Conservation (phyloP, 345 rosid species). For the Fremontodendron californicum region DNA sequence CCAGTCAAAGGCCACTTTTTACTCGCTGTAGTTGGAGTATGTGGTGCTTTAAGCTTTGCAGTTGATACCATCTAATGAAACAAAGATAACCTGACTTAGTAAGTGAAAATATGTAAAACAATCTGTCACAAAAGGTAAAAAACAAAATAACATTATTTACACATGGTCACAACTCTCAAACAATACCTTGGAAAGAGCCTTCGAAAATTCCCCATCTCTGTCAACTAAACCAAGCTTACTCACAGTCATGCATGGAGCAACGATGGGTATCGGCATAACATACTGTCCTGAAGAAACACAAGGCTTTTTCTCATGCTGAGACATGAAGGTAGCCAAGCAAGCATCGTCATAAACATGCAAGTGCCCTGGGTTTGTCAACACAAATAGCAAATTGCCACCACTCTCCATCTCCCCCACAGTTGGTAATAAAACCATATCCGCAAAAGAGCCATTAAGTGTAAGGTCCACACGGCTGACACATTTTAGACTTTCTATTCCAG, state of each 20-base stretch:
- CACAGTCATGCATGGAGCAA: conserved; percentile 59
- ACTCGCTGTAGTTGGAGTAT: conserved; percentile 29
- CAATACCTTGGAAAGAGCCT: conserved; percentile 56
- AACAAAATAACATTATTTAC: neutral
- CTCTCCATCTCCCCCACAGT: conserved; percentile 34
- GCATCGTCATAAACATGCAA: conserved; percentile 59
- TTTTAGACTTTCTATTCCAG: conserved; percentile 55
- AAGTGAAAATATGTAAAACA: neutral
- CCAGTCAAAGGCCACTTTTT: conserved; percentile 81
- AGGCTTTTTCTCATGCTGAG: conserved; percentile 42
- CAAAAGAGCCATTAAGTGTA: conserved; percentile 69
- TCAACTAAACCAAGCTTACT: conserved; percentile 40
- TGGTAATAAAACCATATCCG: conserved; percentile 73
- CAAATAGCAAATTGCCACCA: conserved; percentile 38
- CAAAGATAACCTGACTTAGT: conserved; percentile 17
- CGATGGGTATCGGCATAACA: conserved; percentile 51
- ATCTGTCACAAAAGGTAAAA: neutral
- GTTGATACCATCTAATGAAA: conserved; percentile 52
- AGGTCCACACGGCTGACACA: conserved; percentile 63
- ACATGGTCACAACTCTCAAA: neutral
- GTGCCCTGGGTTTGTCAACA: conserved; percentile 75
- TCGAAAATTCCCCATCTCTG: conserved; percentile 38
- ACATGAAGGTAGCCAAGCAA: conserved; percentile 45
- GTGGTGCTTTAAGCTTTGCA: conserved; percentile 43
- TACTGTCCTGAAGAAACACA: conserved; percentile 47